Percentiles rank a stretch among this genome's conserved stretches.
These are phyloP conservation scores for Suillus subaureus DNA, from an alignment of 768 basidiomycete species.

Conservation along the genomic window DNA sequence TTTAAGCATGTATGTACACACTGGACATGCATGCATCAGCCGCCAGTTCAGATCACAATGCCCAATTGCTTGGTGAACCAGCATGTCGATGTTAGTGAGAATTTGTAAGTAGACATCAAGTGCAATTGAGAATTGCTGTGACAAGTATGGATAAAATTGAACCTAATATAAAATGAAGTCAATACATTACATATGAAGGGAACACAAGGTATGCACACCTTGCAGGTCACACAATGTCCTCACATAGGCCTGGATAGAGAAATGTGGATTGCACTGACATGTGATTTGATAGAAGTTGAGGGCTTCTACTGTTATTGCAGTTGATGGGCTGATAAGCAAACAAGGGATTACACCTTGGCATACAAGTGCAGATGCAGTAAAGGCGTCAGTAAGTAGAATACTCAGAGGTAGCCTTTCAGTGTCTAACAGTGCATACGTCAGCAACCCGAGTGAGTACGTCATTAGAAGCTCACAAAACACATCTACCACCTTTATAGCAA, in stretches of 20 bases:
- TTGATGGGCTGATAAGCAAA: constrained; percentile 9
- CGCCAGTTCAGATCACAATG: constrained; percentile 3
- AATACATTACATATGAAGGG: neutral
- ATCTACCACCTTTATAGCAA: neutral
- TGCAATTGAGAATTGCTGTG: constrained; percentile 24
- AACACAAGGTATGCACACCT: neutral
- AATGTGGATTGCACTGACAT: constrained; percentile 16
- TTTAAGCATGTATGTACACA: constrained; percentile 11
- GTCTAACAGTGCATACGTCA: neutral
- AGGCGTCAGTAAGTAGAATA: neutral
- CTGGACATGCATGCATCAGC: constrained; percentile 11
- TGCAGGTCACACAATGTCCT: constrained; percentile 24
- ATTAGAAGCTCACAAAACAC: constrained; percentile 2
- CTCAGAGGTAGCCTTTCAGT: neutral
- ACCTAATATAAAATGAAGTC: neutral
- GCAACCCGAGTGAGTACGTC: neutral
- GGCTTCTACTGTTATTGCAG: constrained; percentile 1
- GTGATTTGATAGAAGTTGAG: constrained; percentile 15
- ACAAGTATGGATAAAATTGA: constrained; percentile 13
- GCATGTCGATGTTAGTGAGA: constrained; percentile 12
- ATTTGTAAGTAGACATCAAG: constrained; percentile 31
- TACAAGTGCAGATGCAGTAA: constrained; percentile 10
- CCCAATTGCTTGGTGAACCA: constrained; percentile 16
- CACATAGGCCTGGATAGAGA: constrained; percentile 24
- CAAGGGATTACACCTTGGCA: constrained; percentile 12